Evolutionary conservation across 345 rosid genomes (phyloP).

Genomic region (Salix caprea): DNA sequence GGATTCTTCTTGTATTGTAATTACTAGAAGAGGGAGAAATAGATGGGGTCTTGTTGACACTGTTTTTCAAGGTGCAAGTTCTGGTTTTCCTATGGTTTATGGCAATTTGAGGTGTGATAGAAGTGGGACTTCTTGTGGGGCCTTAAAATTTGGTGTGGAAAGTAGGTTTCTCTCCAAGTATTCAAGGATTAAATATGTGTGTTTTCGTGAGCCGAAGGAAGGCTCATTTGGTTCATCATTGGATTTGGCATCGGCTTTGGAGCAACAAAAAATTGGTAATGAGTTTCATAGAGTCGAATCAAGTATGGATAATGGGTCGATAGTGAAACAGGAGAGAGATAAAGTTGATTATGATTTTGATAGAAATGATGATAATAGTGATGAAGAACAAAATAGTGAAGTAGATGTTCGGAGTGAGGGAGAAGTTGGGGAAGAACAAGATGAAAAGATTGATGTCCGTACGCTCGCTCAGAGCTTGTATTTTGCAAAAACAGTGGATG

Average conservation of each 20-base stretch:
- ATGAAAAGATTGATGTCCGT: constrained; percentile 50
- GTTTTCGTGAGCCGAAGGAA: constrained; percentile 33
- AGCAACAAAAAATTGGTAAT: constrained; percentile 47
- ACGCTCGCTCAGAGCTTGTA: constrained; percentile 49
- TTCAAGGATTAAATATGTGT: constrained; percentile 24
- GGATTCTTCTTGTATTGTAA: constrained; percentile 31
- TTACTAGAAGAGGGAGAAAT: constrained; percentile 25
- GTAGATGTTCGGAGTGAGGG: constrained; percentile 4
- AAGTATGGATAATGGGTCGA: constrained; percentile 18
- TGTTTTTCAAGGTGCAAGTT: constrained; percentile 23
- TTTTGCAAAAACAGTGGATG: constrained; percentile 62
- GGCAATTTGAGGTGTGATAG: constrained; percentile 21
- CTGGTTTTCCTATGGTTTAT: constrained; percentile 33
- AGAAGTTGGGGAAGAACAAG: constrained; percentile 20
- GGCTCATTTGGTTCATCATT: constrained; percentile 27
- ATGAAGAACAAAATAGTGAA: constrained; percentile 10
- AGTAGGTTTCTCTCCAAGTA: constrained; percentile 22
- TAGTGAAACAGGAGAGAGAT: constrained; percentile 13
- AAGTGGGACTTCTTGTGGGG: constrained; percentile 18
- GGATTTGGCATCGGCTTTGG: constrained; percentile 50
- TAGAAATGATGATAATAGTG: constrained; percentile 15
- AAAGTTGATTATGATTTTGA: constrained; percentile 16
- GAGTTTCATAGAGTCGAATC: constrained; percentile 33
- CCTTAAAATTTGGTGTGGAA: constrained; percentile 23
- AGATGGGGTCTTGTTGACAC: constrained; percentile 21